Evolutionary conservation across 116 monocot species (phyloP), one percentile per base, ranked within the genome.

Genomic region (Cymodocea nodosa): DNA sequence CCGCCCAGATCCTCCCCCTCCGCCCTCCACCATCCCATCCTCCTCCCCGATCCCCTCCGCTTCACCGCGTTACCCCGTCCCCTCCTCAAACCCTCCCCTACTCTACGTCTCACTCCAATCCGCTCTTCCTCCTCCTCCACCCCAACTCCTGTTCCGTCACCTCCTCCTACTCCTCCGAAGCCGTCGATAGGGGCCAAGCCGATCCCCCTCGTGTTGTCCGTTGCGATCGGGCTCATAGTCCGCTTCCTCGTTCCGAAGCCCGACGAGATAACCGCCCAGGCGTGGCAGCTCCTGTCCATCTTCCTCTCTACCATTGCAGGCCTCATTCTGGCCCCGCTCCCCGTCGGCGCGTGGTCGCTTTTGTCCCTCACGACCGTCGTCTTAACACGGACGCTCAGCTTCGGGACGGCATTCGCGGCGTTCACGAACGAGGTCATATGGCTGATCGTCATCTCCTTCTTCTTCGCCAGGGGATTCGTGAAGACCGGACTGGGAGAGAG

Each of bases 381-480:
- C 51, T 20, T 88, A 59, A 83, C 97, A 14, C 35, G 69, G 34
- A 97, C 97, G 11, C 84, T 91, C 35, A 72, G 74, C 64, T 97
- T 97, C 78, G 53, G 79, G 4, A 75, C 85, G 4, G 97, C 97
- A 15, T 97, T 90, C 71, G 57, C 63, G 14, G 90, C 97, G 0
- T 90, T 84, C 76, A 91, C 87, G 16, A 87, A 85, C 69, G 97
- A 97, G 73, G 97, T 90, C 44, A 97, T 97, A 59, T 97, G 97
- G 97, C 71, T 97, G 34, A 97, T 97, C 57, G 90, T 97, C 13
- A 90, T 97, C 58, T 97, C 95, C 58, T 97, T 97, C 77, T 90
- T 97, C 80, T 97, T 97, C 66, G 95, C 95, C 15, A 69, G 85
- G 23, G 95, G 95, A 8, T 97, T 97, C 64, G 95, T 97, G 15